Evolutionary conservation across 139 green algal genomes (phyloP), one percentile per base, ranked within the genome.

Genomic region (Pedinophyceae sp.): DNA sequence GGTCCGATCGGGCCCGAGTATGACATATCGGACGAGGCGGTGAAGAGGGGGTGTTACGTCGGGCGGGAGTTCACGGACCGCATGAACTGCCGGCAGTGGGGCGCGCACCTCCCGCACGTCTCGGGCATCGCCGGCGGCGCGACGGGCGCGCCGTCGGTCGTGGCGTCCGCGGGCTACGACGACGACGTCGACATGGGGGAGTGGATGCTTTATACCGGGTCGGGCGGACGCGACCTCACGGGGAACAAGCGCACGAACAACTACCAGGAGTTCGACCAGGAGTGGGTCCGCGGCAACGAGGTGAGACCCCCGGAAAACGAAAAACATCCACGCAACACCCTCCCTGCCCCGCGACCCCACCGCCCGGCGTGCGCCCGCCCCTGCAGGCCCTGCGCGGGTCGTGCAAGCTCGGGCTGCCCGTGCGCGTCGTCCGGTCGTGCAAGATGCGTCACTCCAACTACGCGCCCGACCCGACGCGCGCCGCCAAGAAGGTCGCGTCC

Each of bases 161-260:
- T 52, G 10, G 7, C 17, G 10, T 29, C 20, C 10, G 46, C 13
- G 13, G 46, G 46, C 20, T 52, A 52, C 46, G 46, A 52, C 13
- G 46, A 27, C 22, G 46, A 52, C 46, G 22, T 27, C 20, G 46
- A 52, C 46, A 10, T 25, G 20, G 46, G 46, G 10, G 10, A 52
- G 13, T 52, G 46, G 46, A 25, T 52, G 13, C 46, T 52, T 7
- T 52, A 52, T 16, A 52, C 46, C 6, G 46, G 46, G 46, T 29
- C 20, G 20, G 46, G 46, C 46, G 46, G 46, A 16, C 20, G 46
- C 20, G 46, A 52, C 46, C 16, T 52, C 10, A 25, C 46, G 46
- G 46, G 46, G 10, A 52, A 52, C 46, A 52, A 52, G 46, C 20
- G 46, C 20, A 52, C 46, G 20, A 52, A 52, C 22, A 52, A 52